These are phyloP conservation scores for Pyropia haitanensis DNA, from an alignment of 23 red algal genomes.

Conservation along the genomic window DNA sequence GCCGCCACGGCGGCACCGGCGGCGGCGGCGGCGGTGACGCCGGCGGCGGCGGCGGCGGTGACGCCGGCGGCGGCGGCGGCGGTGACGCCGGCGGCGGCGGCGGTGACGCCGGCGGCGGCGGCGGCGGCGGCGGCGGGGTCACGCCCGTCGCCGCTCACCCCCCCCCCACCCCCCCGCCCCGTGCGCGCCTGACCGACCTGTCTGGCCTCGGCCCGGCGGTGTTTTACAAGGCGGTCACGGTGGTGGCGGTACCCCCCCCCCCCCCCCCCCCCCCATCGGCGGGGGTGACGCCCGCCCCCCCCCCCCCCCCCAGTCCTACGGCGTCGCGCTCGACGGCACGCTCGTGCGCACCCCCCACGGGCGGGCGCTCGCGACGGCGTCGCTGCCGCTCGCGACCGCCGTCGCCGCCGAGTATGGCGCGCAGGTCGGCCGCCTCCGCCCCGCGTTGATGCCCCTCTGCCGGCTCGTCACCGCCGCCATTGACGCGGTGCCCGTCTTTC, in stretches of 20 bases:
- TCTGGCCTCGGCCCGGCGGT: slow-evolving; percentile 64
- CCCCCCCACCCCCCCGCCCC: no score
- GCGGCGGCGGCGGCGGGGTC: no score
- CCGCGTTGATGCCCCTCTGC: slow-evolving; percentile 66
- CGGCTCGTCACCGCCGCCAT: slow-evolving; percentile 36
- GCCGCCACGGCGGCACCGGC: no score
- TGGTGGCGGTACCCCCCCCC: no score
- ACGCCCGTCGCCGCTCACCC: no score
- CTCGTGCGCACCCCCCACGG: slow-evolving; percentile 33
- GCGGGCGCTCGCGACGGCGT: slow-evolving; percentile 20
- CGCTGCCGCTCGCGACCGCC: slow-evolving; percentile 29
- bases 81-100: no score
- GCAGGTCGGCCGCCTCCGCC: slow-evolving; percentile 39
- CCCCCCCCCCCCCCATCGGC: no score
- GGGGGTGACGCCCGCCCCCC: background rate
- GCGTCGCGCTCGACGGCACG: slow-evolving; percentile 52
- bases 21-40: no score
- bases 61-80: no score
- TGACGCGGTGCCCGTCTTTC: slow-evolving; percentile 28
- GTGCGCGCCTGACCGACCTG: slow-evolving; percentile 27
- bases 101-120: no score
- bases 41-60: no score
- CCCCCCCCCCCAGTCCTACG: slow-evolving; percentile 6
- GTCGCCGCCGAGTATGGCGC: slow-evolving; percentile 82
- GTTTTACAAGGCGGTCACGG: slow-evolving; percentile 53